A percentile compares a stretch with the other conserved stretches of the same genome.
Conservation (phyloP, 768 basidiomycete genomes). For the Scleroderma citrinum region DNA sequence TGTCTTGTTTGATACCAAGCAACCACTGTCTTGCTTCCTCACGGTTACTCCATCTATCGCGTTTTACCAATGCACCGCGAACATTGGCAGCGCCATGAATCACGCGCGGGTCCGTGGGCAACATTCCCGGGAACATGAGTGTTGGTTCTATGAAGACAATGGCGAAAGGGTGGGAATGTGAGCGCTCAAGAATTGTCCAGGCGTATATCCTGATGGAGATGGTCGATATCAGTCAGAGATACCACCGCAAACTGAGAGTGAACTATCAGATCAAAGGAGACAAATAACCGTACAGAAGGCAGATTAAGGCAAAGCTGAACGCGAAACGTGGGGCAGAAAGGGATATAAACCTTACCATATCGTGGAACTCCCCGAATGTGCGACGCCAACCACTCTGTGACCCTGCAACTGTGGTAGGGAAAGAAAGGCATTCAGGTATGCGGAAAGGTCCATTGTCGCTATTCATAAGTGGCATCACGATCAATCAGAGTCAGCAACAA, state of each 20-base stretch:
- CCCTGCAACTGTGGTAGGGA: conserved; percentile 17
- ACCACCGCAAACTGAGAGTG: too few relatives aligned
- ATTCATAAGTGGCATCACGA: background rate
- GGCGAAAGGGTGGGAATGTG: conserved; percentile 8
- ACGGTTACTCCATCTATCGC: conserved; percentile 22
- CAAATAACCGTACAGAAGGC: too few relatives aligned
- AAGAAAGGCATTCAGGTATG: conserved; percentile 22
- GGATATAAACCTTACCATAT: conserved; percentile 12
- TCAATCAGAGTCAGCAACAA: too few relatives aligned
- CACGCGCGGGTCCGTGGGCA: conserved; percentile 21
- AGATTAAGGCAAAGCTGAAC: too few relatives aligned
- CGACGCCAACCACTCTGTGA: conserved; percentile 20
- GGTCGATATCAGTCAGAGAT: too few relatives aligned
- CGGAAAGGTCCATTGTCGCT: conserved; percentile 20
- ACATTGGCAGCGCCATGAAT: conserved; percentile 27
- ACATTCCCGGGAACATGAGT: conserved; percentile 25
- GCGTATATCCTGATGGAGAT: conserved; percentile 11
- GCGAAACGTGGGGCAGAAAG: background rate
- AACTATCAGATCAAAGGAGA: too few relatives aligned
- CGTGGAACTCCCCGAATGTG: conserved; percentile 26
- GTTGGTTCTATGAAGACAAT: conserved; percentile 27
- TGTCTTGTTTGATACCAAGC: background rate
- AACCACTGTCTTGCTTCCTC: conserved; percentile 17
- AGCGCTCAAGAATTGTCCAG: conserved; percentile 10
- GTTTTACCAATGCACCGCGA: conserved; percentile 21